phyloP scores from a whole-genome alignment of 257 asterid genomes.

The Jasminum sambac region DNA sequence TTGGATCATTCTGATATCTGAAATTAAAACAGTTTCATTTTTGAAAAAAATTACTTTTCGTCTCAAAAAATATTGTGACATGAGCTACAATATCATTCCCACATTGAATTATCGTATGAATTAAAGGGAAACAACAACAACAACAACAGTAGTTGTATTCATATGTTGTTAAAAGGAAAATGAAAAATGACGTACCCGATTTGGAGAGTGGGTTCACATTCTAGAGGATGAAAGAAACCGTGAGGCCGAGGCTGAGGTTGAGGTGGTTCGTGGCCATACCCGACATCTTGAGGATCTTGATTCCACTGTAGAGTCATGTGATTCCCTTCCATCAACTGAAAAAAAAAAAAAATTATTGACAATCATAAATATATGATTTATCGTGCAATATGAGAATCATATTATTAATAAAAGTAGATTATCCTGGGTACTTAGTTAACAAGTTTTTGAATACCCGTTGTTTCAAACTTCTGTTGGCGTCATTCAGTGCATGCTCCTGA shows the following conservation, averaged over 20 bases:
- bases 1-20: constrained; percentile 26
- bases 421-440: too few species aligned
- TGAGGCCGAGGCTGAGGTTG: constrained; percentile 53
- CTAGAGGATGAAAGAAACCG: constrained; percentile 77
- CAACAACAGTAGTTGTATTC: background rate
- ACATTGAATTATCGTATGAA: background rate
- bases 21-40: background rate
- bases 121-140: background rate
- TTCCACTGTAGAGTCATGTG: constrained; percentile 82
- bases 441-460: too few species aligned
- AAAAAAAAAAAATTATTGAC: background rate
- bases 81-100: background rate
- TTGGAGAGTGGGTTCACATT: constrained; percentile 92
- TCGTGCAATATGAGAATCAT: too few species aligned
- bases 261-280: constrained; percentile 59
- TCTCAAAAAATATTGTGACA: too few species aligned
- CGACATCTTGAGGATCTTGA: constrained; percentile 66
- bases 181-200: constrained; percentile 53
- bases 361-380: background rate
- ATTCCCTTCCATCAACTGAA: constrained; percentile 81
- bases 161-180: background rate
- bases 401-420: too few species aligned
- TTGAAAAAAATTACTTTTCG: background rate
- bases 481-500: constrained; percentile 91
- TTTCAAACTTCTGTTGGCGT: constrained; percentile 83